phyloP scores from a whole-genome alignment of 108 stramenopile genomes.

The Fragilaria radians region DNA sequence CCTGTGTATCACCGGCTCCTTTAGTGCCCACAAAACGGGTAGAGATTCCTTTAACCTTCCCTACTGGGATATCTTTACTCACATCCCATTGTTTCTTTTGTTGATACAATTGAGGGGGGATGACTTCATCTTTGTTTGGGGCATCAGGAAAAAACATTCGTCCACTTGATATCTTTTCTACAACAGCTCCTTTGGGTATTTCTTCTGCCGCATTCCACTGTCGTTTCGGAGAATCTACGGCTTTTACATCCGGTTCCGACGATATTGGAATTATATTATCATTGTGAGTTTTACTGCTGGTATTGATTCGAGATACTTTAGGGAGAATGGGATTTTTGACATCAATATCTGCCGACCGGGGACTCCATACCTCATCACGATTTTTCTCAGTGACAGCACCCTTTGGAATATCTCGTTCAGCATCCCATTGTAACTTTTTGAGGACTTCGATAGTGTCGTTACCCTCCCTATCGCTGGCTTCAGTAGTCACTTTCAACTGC shows the following conservation, averaged over 20 bases:
- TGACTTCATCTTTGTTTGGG: no score
- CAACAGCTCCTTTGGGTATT: background rate
- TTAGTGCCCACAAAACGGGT: background rate
- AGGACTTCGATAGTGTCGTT: no score
- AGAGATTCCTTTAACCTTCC: constrained; percentile 7
- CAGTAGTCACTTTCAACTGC: no score
- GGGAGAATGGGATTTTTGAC: no score
- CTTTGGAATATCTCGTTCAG: background rate
- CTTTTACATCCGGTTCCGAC: background rate
- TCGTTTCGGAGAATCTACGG: background rate
- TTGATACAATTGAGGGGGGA: constrained; percentile 13
- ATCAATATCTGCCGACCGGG: no score
- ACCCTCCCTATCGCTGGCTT: no score
- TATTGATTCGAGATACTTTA: no score
- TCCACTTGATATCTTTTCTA: background rate
- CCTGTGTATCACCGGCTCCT: no score
- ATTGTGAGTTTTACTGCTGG: no score
- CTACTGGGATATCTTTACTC: constrained; percentile 16
- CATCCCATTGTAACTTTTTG: constrained; percentile 2
- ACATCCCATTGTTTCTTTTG: constrained; percentile 34
- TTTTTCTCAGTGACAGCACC: background rate
- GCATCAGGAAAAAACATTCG: constrained; percentile 1
- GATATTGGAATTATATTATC: no score
- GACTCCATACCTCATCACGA: background rate
- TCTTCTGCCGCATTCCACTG: background rate